These are phyloP conservation scores for Phaeosphaeria sp. DNA, from an alignment of 2,329 filamentous ascomycete genomes.

Conservation along the genomic window DNA sequence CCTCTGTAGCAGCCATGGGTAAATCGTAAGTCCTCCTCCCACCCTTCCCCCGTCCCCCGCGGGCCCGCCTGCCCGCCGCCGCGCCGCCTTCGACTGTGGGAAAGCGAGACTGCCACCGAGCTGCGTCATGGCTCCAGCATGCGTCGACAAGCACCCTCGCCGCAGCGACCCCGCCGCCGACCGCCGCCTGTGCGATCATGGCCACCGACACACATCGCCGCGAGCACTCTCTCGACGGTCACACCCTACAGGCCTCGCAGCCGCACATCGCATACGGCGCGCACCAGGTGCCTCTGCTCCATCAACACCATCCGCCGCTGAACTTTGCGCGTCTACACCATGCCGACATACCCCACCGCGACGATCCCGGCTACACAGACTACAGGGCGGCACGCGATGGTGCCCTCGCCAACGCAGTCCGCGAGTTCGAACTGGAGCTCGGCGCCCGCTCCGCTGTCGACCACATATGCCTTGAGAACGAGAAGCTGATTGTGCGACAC, in stretches of 20 bases:
- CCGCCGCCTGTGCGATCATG: conserved; percentile 15
- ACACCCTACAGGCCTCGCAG: conserved; percentile 10
- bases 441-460: conserved; percentile 26
- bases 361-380: conserved; percentile 31
- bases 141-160: conserved; percentile 4
- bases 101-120: conserved; percentile 3
- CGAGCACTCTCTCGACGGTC: conserved; percentile 6
- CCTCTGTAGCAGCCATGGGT: conserved; percentile 40
- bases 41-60: conserved; percentile 11
- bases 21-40: conserved; percentile 49
- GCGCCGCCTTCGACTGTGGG: conserved; percentile 6
- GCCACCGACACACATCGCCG: conserved; percentile 8
- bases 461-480: conserved; percentile 29
- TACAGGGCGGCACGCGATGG: conserved; percentile 32
- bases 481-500: conserved; percentile 43
- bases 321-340: conserved; percentile 42
- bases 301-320: conserved; percentile 30
- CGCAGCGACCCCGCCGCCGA: conserved; percentile 7
- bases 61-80: conserved; percentile 27
- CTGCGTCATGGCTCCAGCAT: conserved; percentile 14
- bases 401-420: conserved; percentile 35
- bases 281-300: conserved; percentile 31
- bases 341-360: conserved; percentile 25
- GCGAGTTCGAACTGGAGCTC: conserved; percentile 31
- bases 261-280: conserved; percentile 22